Evolutionary conservation across 2,329 filamentous ascomycete genomes (phyloP).

Genomic region (Scedosporium boydii): DNA sequence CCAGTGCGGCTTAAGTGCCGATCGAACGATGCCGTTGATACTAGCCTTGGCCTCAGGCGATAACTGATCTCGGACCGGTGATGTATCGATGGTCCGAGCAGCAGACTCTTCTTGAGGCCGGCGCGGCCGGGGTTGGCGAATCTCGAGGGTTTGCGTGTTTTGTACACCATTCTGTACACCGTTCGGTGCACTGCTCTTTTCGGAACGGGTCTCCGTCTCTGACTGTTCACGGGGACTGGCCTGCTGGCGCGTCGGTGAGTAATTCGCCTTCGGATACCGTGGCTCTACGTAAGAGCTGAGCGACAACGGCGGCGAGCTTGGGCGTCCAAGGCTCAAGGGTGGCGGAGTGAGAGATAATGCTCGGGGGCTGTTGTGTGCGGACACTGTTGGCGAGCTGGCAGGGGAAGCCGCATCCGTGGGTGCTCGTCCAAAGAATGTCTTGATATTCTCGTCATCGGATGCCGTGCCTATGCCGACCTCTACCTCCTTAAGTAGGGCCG

Average conservation of each 20-base stretch:
- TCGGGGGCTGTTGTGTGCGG: slow-evolving; percentile 56
- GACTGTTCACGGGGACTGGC: slow-evolving; percentile 33
- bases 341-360: slow-evolving; percentile 61
- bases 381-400: slow-evolving; percentile 28
- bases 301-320: slow-evolving; percentile 55
- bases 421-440: slow-evolving; percentile 23
- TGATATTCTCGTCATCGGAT: slow-evolving; percentile 46
- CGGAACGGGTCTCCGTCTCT: slow-evolving; percentile 29
- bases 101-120: slow-evolving; percentile 31
- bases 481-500: slow-evolving; percentile 80
- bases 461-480: slow-evolving; percentile 66
- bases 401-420: slow-evolving; percentile 9
- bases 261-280: slow-evolving; percentile 64
- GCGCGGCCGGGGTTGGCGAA: slow-evolving; percentile 43
- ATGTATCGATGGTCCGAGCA: slow-evolving; percentile 50
- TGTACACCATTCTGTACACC: slow-evolving; percentile 10
- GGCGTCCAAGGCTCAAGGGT: slow-evolving; percentile 45
- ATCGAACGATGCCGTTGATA: slow-evolving; percentile 80
- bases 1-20: slow-evolving; percentile 75
- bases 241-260: slow-evolving; percentile 46
- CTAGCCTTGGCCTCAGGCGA: slow-evolving; percentile 78
- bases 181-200: slow-evolving; percentile 9
- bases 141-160: slow-evolving; percentile 30
- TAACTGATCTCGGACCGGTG: slow-evolving; percentile 56
- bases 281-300: slow-evolving; percentile 66